Evolutionary conservation across 768 basidiomycete species (phyloP), one percentile per base, ranked within the genome.

Genomic region (Suillus clintonianus): DNA sequence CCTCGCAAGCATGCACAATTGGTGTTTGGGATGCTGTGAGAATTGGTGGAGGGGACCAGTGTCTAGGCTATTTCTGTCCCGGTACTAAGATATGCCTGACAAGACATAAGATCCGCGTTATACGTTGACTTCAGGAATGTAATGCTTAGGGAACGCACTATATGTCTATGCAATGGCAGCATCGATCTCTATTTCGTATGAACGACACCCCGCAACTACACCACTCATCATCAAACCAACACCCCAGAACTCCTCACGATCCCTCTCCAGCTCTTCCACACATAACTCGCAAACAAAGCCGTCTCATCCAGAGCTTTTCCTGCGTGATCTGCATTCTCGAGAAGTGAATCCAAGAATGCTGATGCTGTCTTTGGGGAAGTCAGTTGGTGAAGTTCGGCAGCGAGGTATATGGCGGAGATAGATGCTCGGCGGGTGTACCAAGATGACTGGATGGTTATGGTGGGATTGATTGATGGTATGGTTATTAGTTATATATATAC

Each of bases 381-480:
- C n/a, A 95, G 71, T 71, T 95, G 92, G 69, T 94, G 92, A 17
- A 95, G 79, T 76, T 94, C 92, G 65, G 91, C 86, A n/a, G 89
- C 87, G 15, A 85, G 80, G 68, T 94, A 95, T 15, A 91, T 77
- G 1, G 84, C 81, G 8, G 89, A 86, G 36, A 94, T 69, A 1
- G 89, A 84, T 0, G 84, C 85, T 39, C 93, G 81, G 41, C 80
- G 84, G 7, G 87, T 77, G 73, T 93, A 93, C 92, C 92, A 94
- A 9, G 83, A 79, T 59, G 86, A 76, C 92, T 93, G 61, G 13
- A 15, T 7, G 15, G 14, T 2, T 2, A 45, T 22, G 11, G 14
- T 15, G 7, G 6, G 14, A 48, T 50, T 17, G 48, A 15, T 50
- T 17, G 14, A 24, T 15, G 22, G 14, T 48, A 22, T n/a, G 19